Evolutionary conservation across 2,329 filamentous ascomycete genomes (phyloP), one percentile per base, ranked within the genome.

Genomic region (Trichophyton mentagrophytes): DNA sequence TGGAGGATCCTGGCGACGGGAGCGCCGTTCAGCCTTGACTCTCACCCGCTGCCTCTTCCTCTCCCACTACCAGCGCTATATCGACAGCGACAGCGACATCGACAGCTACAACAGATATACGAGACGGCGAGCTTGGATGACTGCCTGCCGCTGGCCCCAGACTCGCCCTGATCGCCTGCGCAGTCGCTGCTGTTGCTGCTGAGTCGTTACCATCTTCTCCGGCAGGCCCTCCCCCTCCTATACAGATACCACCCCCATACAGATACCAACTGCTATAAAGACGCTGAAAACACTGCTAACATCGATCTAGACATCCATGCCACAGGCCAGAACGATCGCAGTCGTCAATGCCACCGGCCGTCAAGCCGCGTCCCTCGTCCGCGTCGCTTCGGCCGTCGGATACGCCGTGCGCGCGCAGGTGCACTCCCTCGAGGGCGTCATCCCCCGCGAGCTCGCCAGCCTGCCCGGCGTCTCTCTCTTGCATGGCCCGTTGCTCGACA

Each of bases 261-360:
- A 22, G 22, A 22, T 22, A 22, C 22, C 22, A 22, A 22, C 22
- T 22, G 22, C 22, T 22, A 22, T 2, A n/a, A n/a, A n/a, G 22
- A 22, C 22, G 3, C 22, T 22, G 22, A 22, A 22, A 2, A n/a
- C 22, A 22, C 22, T 22, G 22, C 22, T 22, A 22, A 22, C 22
- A 22, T 3, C 22, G 2, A 22, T 22, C 6, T 30, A 30, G 27
- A 51, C 20, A 44, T 65, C 66, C 70, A 76, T 75, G 73, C 73
- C 73, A 67, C 73, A 73, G 69, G 69, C 71, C 51, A 80, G 82
- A 71, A 93, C 91, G 78, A 93, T 95, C 69, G 92, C 91, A 71
- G 86, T 96, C 70, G 91, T 97, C 77, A 97, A 97, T 77, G 90
- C 90, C 71, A 92, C 90, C 72, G 93, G 93, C 70, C 88, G 93